Evolutionary conservation across 768 basidiomycete species (phyloP).

Genomic region (Rhizopogon vulgaris): DNA sequence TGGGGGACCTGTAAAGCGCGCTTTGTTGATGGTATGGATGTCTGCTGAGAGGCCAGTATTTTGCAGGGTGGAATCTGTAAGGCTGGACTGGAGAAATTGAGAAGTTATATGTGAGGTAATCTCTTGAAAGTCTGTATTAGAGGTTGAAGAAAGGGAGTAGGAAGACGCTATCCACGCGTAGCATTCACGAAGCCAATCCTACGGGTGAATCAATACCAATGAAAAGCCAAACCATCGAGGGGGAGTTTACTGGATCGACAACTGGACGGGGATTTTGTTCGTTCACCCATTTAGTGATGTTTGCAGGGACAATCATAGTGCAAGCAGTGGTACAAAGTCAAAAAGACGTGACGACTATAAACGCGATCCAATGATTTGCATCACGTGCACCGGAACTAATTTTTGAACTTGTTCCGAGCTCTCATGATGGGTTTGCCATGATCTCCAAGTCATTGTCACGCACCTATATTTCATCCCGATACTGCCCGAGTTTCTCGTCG

Average conservation of each 20-base stretch:
- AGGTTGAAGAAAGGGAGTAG: slow-evolving; percentile 37
- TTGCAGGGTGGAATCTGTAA: slow-evolving; percentile 63
- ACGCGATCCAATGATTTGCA: too few species aligned
- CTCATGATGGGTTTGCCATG: not conserved
- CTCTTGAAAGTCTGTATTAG: slow-evolving; percentile 35
- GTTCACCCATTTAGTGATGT: slow-evolving; percentile 48
- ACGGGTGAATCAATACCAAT: slow-evolving; percentile 4
- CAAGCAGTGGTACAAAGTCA: too few species aligned
- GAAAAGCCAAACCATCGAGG: not conserved
- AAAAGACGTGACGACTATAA: not conserved
- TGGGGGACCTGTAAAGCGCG: slow-evolving; percentile 36
- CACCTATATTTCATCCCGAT: not conserved
- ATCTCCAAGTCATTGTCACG: not conserved
- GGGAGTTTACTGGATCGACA: slow-evolving; percentile 50
- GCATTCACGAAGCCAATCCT: slow-evolving; percentile 79
- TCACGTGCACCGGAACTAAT: not conserved
- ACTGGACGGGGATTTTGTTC: slow-evolving; percentile 52
- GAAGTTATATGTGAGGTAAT: slow-evolving; percentile 51
- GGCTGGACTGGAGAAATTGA: slow-evolving; percentile 69
- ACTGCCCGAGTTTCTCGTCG: not conserved
- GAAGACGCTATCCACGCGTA: slow-evolving; percentile 55
- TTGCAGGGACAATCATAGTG: slow-evolving; percentile 17
- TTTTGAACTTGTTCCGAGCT: not conserved
- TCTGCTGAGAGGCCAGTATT: slow-evolving; percentile 62
- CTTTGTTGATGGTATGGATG: slow-evolving; percentile 30